Conservation (phyloP, 768 basidiomycete genomes). For the Dioszegia hungarica region DNA sequence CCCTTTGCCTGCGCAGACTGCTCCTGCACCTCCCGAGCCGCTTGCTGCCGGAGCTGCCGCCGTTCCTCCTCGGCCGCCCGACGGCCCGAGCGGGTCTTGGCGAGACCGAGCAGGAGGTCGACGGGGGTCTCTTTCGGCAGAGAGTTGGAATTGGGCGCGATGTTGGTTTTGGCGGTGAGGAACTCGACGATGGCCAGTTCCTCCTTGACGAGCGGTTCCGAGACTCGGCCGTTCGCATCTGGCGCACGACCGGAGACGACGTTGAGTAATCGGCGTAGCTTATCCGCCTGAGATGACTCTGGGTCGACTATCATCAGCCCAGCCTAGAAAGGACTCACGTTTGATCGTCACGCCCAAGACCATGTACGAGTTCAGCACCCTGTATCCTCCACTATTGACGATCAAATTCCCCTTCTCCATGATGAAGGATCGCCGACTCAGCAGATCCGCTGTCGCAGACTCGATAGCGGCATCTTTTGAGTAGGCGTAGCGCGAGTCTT, state of each 20-base stretch:
- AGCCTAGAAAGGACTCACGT: conserved; percentile 21
- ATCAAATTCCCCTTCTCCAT: conserved; percentile 49
- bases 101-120: conserved; percentile 38
- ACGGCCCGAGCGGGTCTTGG: conserved; percentile 38
- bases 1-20: conserved; percentile 13
- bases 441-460: conserved; percentile 49
- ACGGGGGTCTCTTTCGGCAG: conserved; percentile 32
- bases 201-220: conserved; percentile 49
- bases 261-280: conserved; percentile 43
- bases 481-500: conserved; percentile 45
- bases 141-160: not conserved
- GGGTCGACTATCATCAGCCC: conserved; percentile 42
- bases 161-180: conserved; percentile 43
- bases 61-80: conserved; percentile 44
- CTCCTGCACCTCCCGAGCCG: conserved; percentile 33
- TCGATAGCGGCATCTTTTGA: conserved; percentile 49
- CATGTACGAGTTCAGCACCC: conserved; percentile 50
- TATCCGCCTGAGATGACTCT: conserved; percentile 46
- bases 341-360: conserved; percentile 49
- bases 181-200: conserved; percentile 51
- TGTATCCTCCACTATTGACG: conserved; percentile 47
- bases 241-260: conserved; percentile 48
- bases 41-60: conserved; percentile 33
- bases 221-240: conserved; percentile 44
- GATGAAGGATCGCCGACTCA: conserved; percentile 47